Evolutionary conservation across 805 yeast species (phyloP).

Genomic region (Candida silvatica): DNA sequence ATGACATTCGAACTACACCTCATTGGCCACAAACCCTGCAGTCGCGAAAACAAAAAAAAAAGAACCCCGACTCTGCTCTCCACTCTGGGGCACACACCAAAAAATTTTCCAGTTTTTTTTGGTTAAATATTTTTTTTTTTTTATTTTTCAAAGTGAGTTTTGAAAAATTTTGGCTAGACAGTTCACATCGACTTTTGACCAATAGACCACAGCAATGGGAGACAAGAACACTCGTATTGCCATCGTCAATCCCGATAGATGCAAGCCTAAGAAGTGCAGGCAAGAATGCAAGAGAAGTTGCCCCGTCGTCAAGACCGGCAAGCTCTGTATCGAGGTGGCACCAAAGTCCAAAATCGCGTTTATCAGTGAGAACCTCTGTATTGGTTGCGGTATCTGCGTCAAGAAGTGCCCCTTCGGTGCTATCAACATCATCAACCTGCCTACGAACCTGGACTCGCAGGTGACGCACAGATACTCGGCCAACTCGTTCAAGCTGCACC

Average conservation of each 20-base stretch:
- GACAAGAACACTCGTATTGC: constrained; percentile 73
- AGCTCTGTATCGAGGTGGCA: constrained; percentile 91
- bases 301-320: constrained; percentile 97
- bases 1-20: too few species aligned
- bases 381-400: constrained; percentile 99
- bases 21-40: too few species aligned
- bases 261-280: constrained; percentile 97
- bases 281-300: constrained; percentile 96
- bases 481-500: constrained; percentile 92
- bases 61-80: too few species aligned
- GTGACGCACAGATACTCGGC: constrained; percentile 98
- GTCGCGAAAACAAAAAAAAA: too few species aligned
- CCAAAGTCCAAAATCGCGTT: constrained; percentile 90
- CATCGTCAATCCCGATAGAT: constrained; percentile 86
- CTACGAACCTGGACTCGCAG: constrained; percentile 86
- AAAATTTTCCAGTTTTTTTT: constrained; percentile 14
- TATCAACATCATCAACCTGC: constrained; percentile 89
- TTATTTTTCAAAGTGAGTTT: too few species aligned
- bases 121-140: too few species aligned
- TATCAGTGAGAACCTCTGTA: constrained; percentile 88
- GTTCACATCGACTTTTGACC: neutral
- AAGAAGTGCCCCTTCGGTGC: constrained; percentile 99
- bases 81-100: too few species aligned
- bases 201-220: constrained; percentile 18
- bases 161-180: neutral